Evolutionary conservation across 2,329 filamentous ascomycete species (phyloP).

Genomic region (Cladosporium sp.): DNA sequence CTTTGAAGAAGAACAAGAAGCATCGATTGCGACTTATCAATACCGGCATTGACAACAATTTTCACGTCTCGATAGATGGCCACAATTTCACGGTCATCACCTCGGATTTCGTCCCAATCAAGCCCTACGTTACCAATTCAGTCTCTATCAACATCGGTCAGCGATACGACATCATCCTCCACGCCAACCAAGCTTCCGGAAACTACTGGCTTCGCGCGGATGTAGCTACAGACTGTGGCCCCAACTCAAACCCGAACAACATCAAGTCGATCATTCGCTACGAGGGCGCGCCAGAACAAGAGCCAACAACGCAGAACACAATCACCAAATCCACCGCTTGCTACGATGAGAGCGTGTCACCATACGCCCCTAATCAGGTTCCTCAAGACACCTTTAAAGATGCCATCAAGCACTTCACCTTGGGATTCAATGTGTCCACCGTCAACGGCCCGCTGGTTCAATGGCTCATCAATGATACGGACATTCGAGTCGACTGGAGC

Average conservation of each 20-base stretch:
- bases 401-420: conserved; percentile 26
- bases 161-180: conserved; percentile 30
- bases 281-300: conserved; percentile 25
- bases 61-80: conserved; percentile 40
- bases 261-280: conserved; percentile 36
- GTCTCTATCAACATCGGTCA: conserved; percentile 35
- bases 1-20: conserved; percentile 23
- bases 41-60: conserved; percentile 36
- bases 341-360: conserved; percentile 32
- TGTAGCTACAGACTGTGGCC: conserved; percentile 36
- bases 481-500: conserved; percentile 34
- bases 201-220: conserved; percentile 33
- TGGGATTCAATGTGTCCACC: conserved; percentile 26
- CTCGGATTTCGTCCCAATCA: conserved; percentile 35
- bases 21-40: conserved; percentile 31
- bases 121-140: conserved; percentile 33
- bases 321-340: conserved; percentile 34
- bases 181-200: conserved; percentile 22
- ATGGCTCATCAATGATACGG: conserved; percentile 39
- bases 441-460: conserved; percentile 35
- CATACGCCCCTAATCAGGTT: conserved; percentile 29
- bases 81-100: conserved; percentile 37
- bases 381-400: conserved; percentile 30
- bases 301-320: conserved; percentile 33
- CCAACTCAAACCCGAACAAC: conserved; percentile 10